These are phyloP conservation scores for Pyrenopolyporus hunteri DNA, from an alignment of 495 filamentous ascomycete genomes.

Conservation along the genomic window DNA sequence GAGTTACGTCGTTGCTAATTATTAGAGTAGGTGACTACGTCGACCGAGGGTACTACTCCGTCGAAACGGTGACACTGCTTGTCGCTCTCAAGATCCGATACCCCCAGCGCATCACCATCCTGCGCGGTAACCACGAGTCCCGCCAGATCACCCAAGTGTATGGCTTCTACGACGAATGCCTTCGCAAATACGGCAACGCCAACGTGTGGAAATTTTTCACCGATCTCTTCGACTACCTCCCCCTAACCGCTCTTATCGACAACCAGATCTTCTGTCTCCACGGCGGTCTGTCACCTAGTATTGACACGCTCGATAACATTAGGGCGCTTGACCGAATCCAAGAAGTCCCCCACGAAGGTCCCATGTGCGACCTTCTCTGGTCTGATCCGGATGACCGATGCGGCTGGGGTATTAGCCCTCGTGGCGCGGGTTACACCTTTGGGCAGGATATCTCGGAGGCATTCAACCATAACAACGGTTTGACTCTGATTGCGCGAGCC, in stretches of 20 bases:
- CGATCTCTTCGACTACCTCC: conserved; percentile 98
- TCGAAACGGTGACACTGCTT: conserved; percentile 93
- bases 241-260: conserved; percentile 96
- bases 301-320: conserved; percentile 98
- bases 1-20: conserved; percentile 2
- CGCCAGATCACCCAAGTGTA: conserved; percentile 98
- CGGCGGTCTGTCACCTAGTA: conserved; percentile 92
- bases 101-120: conserved; percentile 93
- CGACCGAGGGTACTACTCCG: conserved; percentile 95
- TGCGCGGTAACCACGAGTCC: conserved; percentile 96
- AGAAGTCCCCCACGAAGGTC: conserved; percentile 97
- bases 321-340: conserved; percentile 94
- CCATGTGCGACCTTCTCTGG: conserved; percentile 98
- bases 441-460: conserved; percentile 99
- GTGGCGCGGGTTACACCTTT: conserved; percentile 98
- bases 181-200: conserved; percentile 97
- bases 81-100: conserved; percentile 96
- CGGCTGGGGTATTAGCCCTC: conserved; percentile 96
- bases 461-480: conserved; percentile 99
- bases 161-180: conserved; percentile 96
- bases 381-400: conserved; percentile 98
- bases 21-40: conserved; percentile 81
- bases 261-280: conserved; percentile 99
- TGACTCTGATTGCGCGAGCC: conserved; percentile 91
- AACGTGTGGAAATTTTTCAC: conserved; percentile 99